phyloP scores from a whole-genome alignment of 495 filamentous ascomycete genomes.

The Penicillium daleae region DNA sequence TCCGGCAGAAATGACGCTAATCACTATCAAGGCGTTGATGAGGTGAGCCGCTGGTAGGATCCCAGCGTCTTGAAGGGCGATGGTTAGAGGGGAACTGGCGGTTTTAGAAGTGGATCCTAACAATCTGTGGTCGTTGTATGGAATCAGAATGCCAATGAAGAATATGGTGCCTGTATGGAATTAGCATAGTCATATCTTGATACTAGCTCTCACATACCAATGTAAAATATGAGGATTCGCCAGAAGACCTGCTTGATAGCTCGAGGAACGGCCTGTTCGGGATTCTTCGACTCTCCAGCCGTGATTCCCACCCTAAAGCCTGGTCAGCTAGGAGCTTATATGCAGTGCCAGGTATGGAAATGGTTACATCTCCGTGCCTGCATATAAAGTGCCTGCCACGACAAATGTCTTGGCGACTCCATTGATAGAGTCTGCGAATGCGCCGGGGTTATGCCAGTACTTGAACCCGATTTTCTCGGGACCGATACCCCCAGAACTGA shows the following conservation, averaged over 20 bases:
- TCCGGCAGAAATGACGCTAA: conserved; percentile 69
- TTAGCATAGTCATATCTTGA: background rate
- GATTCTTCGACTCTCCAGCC: conserved; percentile 68
- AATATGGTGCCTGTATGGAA: conserved; percentile 44
- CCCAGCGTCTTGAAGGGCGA: conserved; percentile 69
- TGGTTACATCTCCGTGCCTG: conserved; percentile 63
- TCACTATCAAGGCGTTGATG: conserved; percentile 73
- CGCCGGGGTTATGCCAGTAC: conserved; percentile 70
- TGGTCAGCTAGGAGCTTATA: background rate
- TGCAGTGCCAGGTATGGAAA: background rate
- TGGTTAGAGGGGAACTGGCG: conserved; percentile 73
- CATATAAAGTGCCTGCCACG: conserved; percentile 72
- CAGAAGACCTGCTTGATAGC: conserved; percentile 73
- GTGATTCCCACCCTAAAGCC: conserved; percentile 60
- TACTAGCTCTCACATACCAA: conserved; percentile 45
- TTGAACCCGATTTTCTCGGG: conserved; percentile 60
- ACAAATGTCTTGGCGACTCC: conserved; percentile 60
- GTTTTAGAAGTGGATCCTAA: conserved; percentile 52
- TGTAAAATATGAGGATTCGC: conserved; percentile 73
- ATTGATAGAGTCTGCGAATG: conserved; percentile 68
- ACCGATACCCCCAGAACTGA: conserved; percentile 65
- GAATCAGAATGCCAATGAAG: conserved; percentile 73
- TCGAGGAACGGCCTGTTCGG: conserved; percentile 61
- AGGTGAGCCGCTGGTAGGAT: conserved; percentile 68
- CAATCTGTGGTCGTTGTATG: conserved; percentile 49